Percentiles rank a stretch among this genome's conserved stretches.
These are phyloP conservation scores for Thalassiosira mediterranea DNA, from an alignment of 352 stramenopile species.

Conservation along the genomic window DNA sequence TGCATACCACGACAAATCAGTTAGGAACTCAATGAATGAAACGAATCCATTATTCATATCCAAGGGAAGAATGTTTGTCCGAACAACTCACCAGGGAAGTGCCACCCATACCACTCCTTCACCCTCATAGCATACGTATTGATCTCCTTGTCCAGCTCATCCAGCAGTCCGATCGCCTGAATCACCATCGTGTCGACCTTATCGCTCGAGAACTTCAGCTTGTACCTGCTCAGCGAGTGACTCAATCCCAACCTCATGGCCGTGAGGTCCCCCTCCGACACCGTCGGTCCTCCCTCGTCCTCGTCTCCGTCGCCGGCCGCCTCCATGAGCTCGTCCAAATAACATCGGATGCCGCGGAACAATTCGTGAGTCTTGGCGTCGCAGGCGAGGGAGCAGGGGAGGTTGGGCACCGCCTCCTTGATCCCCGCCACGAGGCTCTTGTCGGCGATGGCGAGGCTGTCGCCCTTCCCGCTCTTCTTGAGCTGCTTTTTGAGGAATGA, in stretches of 20 bases:
- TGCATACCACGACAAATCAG: background rate
- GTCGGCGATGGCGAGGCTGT: constrained; percentile 96
- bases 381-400: constrained; percentile 86
- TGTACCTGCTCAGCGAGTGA: constrained; percentile 98
- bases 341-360: constrained; percentile 94
- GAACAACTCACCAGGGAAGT: constrained; percentile 76
- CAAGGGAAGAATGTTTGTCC: too few species aligned
- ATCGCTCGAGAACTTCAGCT: constrained; percentile 99
- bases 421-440: constrained; percentile 94
- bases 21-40: background rate
- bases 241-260: constrained; percentile 99
- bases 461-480: constrained; percentile 91
- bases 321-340: constrained; percentile 92
- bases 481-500: constrained; percentile 99
- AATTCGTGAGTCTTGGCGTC: constrained; percentile 93
- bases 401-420: constrained; percentile 97
- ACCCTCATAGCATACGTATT: constrained; percentile 99
- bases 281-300: constrained; percentile 47
- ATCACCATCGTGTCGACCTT: constrained; percentile 99
- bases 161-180: constrained; percentile 98
- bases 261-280: constrained; percentile 62
- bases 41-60: too few species aligned
- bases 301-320: constrained; percentile 87
- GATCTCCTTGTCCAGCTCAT: constrained; percentile 99
- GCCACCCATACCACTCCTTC: constrained; percentile 95